phyloP scores from a whole-genome alignment of 805 yeast species.

The Lipomyces spencermartinsiae region DNA sequence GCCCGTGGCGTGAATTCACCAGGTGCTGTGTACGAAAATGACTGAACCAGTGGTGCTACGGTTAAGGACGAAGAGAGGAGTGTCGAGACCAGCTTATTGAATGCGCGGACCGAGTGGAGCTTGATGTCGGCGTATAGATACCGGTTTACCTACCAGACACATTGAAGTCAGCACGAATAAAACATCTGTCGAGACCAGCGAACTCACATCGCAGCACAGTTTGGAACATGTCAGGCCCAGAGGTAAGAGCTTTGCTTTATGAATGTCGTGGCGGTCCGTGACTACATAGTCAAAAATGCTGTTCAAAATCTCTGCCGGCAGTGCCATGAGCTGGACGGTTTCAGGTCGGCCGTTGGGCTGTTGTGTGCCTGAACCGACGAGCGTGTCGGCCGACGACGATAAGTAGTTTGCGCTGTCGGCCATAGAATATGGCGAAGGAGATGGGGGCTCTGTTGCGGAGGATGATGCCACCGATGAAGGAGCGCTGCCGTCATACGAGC shows the following conservation, averaged over 20 bases:
- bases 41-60: slow-evolving; percentile 33
- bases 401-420: neutral
- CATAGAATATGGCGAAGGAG: neutral
- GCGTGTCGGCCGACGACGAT: slow-evolving; percentile 8
- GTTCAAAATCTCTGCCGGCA: slow-evolving; percentile 29
- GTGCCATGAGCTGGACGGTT: slow-evolving; percentile 3
- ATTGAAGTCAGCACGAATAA: neutral
- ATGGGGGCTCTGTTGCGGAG: neutral
- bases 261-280: slow-evolving; percentile 17
- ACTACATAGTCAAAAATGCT: slow-evolving; percentile 23
- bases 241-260: slow-evolving; percentile 18
- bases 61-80: slow-evolving; percentile 33
- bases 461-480: slow-evolving; percentile 11
- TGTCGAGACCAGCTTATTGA: slow-evolving; percentile 36
- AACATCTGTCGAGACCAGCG: neutral
- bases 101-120: slow-evolving; percentile 22
- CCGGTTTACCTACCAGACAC: slow-evolving; percentile 29
- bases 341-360: neutral
- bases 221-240: slow-evolving; percentile 29
- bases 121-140: slow-evolving; percentile 29
- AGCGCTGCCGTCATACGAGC: slow-evolving; percentile 9
- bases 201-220: slow-evolving; percentile 28
- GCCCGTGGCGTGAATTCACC: slow-evolving; percentile 39
- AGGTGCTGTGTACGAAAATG: slow-evolving; percentile 33
- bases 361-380: neutral